Evolutionary conservation across 1,284 basidiomycete genomes (phyloP).

Genomic region (Fistulina hepatica): DNA sequence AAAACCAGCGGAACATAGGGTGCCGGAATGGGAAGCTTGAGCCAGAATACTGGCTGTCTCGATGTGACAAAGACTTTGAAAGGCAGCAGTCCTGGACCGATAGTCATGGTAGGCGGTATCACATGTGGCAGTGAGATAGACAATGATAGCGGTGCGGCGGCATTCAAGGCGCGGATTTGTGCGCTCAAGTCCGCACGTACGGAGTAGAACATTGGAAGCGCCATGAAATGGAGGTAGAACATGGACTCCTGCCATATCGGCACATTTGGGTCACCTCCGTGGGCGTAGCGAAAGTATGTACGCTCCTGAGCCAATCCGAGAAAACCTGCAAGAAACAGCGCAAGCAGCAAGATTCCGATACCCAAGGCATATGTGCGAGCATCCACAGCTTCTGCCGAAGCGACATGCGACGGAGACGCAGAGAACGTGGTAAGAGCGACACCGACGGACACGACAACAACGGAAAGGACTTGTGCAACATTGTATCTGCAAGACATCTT

Average conservation of each 20-base stretch:
- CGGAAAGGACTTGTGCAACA: constrained; percentile 56
- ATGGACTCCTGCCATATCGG: constrained; percentile 78
- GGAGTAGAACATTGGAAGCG: constrained; percentile 61
- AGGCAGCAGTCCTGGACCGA: constrained; percentile 14
- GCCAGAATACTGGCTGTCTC: constrained; percentile 9
- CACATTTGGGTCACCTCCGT: constrained; percentile 12
- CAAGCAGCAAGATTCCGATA: constrained; percentile 62
- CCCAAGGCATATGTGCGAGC: constrained; percentile 53
- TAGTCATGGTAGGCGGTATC: constrained; percentile 15
- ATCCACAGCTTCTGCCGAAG: constrained; percentile 15
- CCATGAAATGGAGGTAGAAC: constrained; percentile 79
- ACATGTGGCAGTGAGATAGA: constrained; percentile 15
- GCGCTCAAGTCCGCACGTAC: constrained; percentile 38
- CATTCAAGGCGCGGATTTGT: constrained; percentile 37
- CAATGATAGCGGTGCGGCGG: constrained; percentile 28
- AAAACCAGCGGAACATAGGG: constrained; percentile 55
- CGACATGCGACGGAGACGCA: constrained; percentile 31
- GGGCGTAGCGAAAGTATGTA: constrained; percentile 61
- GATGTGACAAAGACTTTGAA: constrained; percentile 13
- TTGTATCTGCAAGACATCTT: constrained; percentile 59
- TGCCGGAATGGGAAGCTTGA: constrained; percentile 38
- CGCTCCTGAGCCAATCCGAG: constrained; percentile 83
- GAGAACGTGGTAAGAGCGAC: constrained; percentile 81
- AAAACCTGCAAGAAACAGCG: constrained; percentile 72
- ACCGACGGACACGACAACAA: constrained; percentile 71